Evolutionary conservation across 139 green algal species (phyloP).

Genomic region (Chlorella sp.): DNA sequence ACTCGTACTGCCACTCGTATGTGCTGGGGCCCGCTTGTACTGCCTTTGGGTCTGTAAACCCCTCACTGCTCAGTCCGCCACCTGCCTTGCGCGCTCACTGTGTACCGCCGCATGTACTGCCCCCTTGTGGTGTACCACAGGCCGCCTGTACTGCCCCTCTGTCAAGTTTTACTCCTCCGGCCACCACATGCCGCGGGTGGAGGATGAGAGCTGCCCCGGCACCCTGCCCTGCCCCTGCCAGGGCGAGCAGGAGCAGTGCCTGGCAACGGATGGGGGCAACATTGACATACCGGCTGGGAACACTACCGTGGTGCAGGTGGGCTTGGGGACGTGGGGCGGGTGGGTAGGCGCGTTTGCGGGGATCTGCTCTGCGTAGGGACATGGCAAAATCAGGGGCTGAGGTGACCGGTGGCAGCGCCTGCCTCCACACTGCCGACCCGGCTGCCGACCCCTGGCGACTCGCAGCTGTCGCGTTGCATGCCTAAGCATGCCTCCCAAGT

Average conservation of each 20-base stretch:
- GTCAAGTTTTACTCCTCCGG: slow-evolving; percentile 21
- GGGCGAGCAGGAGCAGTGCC: slow-evolving; percentile 18
- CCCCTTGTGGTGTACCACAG: not conserved
- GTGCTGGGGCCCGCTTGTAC: not conserved
- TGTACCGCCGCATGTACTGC: not conserved
- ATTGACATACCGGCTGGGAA: slow-evolving; percentile 11
- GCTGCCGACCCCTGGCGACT: no score
- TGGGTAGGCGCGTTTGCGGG: not conserved
- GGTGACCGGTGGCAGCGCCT: not conserved
- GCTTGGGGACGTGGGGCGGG: not conserved
- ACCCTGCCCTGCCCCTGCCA: slow-evolving; percentile 29
- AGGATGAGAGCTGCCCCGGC: slow-evolving; percentile 13
- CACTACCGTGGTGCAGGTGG: slow-evolving; percentile 14
- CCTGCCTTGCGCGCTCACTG: not conserved
- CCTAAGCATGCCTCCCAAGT: no score
- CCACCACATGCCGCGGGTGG: slow-evolving; percentile 17
- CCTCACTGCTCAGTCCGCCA: not conserved
- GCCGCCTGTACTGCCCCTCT: slow-evolving; percentile 7
- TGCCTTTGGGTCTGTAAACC: not conserved
- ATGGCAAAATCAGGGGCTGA: no score
- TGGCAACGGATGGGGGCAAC: not conserved
- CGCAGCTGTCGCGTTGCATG: no score
- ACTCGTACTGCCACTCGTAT: not conserved
- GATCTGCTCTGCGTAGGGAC: not conserved
- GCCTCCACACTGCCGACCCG: no score